Evolutionary conservation across 495 filamentous ascomycete species (phyloP).

Genomic region (Lasiosphaeris hirsuta): DNA sequence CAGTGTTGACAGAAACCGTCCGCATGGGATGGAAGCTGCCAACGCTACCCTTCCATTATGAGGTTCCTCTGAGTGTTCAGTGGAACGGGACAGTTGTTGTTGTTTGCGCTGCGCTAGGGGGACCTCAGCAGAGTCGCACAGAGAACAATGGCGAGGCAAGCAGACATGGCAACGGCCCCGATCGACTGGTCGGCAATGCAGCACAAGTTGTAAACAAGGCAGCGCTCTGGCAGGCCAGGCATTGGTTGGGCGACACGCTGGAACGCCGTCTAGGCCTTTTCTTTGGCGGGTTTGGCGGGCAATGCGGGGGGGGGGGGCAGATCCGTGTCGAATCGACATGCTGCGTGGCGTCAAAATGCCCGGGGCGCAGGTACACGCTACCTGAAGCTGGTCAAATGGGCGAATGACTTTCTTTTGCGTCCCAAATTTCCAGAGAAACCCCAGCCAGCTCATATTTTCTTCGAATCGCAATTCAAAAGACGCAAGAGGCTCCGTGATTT

Average conservation of each 20-base stretch:
- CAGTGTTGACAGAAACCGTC: too few species aligned
- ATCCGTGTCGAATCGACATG: slow-evolving; percentile 6
- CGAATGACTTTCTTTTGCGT: slow-evolving; percentile 24
- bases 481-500: slow-evolving; percentile 20
- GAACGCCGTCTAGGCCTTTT: not conserved
- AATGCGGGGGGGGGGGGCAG: slow-evolving; percentile 10
- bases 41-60: too few species aligned
- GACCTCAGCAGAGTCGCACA: not conserved
- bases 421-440: slow-evolving; percentile 30
- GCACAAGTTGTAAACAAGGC: slow-evolving; percentile 21
- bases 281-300: not conserved
- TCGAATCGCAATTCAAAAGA: slow-evolving; percentile 26
- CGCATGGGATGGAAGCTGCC: too few species aligned
- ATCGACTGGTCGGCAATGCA: slow-evolving; percentile 19
- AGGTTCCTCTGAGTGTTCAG: too few species aligned
- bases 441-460: slow-evolving; percentile 33
- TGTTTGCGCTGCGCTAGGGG: not conserved
- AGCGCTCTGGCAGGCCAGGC: not conserved
- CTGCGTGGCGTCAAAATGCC: not conserved
- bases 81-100: not conserved
- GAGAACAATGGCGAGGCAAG: slow-evolving; percentile 13
- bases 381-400: not conserved
- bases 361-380: slow-evolving; percentile 2
- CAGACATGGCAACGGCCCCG: slow-evolving; percentile 13
- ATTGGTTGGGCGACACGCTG: slow-evolving; percentile 20